These are phyloP conservation scores for Volvariella surrecta DNA, from an alignment of 1,284 basidiomycete genomes.

Conservation along the genomic window DNA sequence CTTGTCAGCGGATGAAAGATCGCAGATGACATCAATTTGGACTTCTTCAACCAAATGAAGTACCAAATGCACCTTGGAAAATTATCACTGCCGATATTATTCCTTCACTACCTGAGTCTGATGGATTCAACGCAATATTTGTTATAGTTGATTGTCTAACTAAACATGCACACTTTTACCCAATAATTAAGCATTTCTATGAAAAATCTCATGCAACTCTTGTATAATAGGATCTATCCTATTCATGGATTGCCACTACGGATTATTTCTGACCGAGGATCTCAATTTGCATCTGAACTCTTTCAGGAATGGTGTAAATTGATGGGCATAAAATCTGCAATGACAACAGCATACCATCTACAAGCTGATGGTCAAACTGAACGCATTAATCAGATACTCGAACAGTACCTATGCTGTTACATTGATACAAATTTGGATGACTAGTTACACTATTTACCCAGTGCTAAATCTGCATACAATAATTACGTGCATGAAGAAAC, in stretches of 20 bases:
- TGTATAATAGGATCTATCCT: not conserved
- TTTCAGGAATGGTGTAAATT: not conserved
- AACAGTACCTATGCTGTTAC: slow-evolving; percentile 21
- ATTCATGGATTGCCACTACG: not conserved
- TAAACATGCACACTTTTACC: slow-evolving; percentile 26
- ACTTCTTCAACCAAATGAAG: too few relatives aligned
- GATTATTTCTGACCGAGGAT: not conserved
- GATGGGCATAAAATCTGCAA: not conserved
- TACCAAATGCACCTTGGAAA: too few relatives aligned
- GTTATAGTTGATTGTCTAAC: slow-evolving; percentile 26
- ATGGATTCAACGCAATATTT: slow-evolving; percentile 26
- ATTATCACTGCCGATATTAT: too few relatives aligned
- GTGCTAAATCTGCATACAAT: slow-evolving; percentile 24
- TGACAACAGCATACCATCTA: slow-evolving; percentile 1
- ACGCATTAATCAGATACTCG: slow-evolving; percentile 25
- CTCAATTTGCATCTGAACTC: slow-evolving; percentile 1
- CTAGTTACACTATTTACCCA: slow-evolving; percentile 24
- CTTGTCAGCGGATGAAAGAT: too few relatives aligned
- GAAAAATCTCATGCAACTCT: not conserved
- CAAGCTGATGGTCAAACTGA: slow-evolving; percentile 20
- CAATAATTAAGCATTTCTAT: slow-evolving; percentile 8
- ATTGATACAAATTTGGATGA: slow-evolving; percentile 25
- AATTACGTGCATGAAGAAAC: slow-evolving; percentile 19
- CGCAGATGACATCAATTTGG: too few relatives aligned
- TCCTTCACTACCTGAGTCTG: slow-evolving; percentile 19